Evolutionary conservation across 257 asterid species (phyloP), one percentile per base, ranked within the genome.

Genomic region (Datura wrightii): DNA sequence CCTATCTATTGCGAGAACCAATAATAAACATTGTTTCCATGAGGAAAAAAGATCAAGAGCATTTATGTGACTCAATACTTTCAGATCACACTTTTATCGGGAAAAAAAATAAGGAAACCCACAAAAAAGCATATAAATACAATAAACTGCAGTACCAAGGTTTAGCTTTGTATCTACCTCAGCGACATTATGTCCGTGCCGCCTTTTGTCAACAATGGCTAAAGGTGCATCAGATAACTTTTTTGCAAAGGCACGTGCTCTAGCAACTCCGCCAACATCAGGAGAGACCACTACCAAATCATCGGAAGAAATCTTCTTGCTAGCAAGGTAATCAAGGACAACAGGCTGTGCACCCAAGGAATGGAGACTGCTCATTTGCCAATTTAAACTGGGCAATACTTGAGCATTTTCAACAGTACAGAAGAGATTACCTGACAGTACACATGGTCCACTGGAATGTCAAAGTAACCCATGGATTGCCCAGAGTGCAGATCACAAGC

Each of bases 401-500:
- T 48, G 1, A n/a, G 10, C 48, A 7, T 52, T 52, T 16, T 8
- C 34, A 78, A 31, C 34, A 78, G 63, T 78, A 31, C 48, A 79
- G 82, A 41, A 79, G 58, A 31, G 82, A 46, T 71, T 88, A 92
- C 98, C 97, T 93, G 96, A 89, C 98, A 92, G 89, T 95, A 89
- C 3, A 95, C 93, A 63, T 95, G 98, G 87, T 95, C 98, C 91
- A 95, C 98, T 0, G 98, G 98, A 86, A 95, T 95, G 88, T 95
- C 98, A 50, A 95, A 95, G 89, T 93, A 93, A 84, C 98, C 98
- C 95, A 95, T 92, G 86, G 98, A 92, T 87, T 93, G 98, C 65
- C 98, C 98, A 66, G 98, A 95, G 88, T 95, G 98, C 82, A 95
- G 94, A 89, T 95, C 98, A 91, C 97, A 95, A 79, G 98, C 96